phyloP scores from a whole-genome alignment of 306 rosid species.

The Dalbergia cochinchinensis region DNA sequence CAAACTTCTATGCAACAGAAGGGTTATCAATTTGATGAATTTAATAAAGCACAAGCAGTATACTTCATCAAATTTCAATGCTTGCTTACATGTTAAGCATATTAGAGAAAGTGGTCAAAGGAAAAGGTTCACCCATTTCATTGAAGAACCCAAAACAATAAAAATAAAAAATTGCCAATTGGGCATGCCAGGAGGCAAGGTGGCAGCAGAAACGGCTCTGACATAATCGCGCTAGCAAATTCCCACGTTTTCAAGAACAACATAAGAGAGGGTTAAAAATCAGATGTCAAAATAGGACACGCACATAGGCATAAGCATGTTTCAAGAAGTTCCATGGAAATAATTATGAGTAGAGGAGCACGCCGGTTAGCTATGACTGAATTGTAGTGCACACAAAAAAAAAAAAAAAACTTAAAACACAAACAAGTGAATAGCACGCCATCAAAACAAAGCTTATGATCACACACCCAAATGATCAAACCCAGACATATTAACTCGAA shows the following conservation, averaged over 20 bases:
- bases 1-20: constrained; percentile 17
- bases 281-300: constrained; percentile 35
- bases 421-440: constrained; percentile 28
- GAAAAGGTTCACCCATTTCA: constrained; percentile 25
- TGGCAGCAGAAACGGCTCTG: constrained; percentile 16
- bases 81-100: constrained; percentile 8
- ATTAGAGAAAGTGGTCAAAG: constrained; percentile 17
- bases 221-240: constrained; percentile 28
- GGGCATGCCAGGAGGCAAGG: neutral
- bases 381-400: constrained; percentile 34
- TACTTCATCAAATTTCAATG: constrained; percentile 21
- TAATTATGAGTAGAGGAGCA: constrained; percentile 10
- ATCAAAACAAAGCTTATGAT: constrained; percentile 44
- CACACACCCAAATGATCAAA: constrained; percentile 29
- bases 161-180: neutral
- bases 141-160: constrained; percentile 1
- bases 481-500: constrained; percentile 25
- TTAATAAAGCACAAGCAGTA: neutral
- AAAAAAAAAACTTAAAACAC: constrained; percentile 4
- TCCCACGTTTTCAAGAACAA: constrained; percentile 19
- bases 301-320: constrained; percentile 7
- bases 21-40: neutral
- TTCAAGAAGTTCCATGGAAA: constrained; percentile 18
- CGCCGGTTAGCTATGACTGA: constrained; percentile 12
- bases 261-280: constrained; percentile 25